Percentiles rank a stretch among this genome's conserved stretches.
phyloP scores from a whole-genome alignment of 495 filamentous ascomycete species.

The Podospora tetraspora region DNA sequence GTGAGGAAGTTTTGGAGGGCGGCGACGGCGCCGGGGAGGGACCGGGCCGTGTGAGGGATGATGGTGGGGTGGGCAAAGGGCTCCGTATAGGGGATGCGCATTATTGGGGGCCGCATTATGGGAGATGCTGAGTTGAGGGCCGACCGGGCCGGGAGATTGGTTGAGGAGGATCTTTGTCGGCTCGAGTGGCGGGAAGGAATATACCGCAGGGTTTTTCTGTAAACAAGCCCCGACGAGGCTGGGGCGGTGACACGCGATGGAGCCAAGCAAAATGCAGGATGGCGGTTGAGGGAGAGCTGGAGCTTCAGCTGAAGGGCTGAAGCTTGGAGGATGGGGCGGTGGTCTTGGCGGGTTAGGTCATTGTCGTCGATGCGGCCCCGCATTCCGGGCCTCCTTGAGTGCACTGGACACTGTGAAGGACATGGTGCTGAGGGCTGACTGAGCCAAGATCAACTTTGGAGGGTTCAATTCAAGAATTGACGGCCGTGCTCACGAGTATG shows the following conservation, averaged over 20 bases:
- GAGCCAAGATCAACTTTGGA: neutral
- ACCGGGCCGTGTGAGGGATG: constrained; percentile 62
- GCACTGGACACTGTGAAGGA: neutral
- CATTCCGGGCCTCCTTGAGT: neutral
- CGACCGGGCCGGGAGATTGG: neutral
- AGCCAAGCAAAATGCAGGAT: neutral
- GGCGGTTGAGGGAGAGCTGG: neutral
- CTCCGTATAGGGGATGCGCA: constrained; percentile 88
- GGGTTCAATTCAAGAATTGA: neutral
- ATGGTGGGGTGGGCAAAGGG: constrained; percentile 74
- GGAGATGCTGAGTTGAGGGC: neutral
- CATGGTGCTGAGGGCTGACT: neutral
- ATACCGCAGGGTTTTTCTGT: neutral
- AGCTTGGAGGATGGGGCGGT: neutral
- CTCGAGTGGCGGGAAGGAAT: neutral
- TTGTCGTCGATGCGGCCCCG: neutral
- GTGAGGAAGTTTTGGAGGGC: constrained; percentile 71
- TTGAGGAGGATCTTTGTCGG: neutral
- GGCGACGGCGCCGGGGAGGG: constrained; percentile 65
- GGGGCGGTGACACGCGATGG: neutral
- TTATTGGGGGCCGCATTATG: constrained; percentile 32
- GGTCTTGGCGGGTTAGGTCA: constrained; percentile 3
- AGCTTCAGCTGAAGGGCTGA: neutral
- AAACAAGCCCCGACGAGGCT: neutral
- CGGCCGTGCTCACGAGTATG: too few relatives aligned